These are phyloP conservation scores for Malus asiatica DNA, from an alignment of 306 rosid species.

Conservation along the genomic window DNA sequence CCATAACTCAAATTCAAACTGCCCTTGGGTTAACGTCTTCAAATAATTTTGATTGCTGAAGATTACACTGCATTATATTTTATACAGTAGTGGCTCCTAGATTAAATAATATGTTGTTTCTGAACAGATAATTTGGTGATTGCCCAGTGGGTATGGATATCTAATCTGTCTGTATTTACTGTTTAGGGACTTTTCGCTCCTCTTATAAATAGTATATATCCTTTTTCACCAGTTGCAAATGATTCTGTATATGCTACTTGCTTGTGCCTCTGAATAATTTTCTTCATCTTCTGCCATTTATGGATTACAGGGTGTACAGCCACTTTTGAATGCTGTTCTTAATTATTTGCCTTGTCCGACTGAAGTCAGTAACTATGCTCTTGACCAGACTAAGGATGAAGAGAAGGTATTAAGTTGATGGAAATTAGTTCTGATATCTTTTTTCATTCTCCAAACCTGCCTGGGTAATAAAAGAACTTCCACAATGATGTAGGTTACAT, in stretches of 20 bases:
- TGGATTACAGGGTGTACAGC: conserved; percentile 83
- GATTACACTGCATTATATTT: background rate
- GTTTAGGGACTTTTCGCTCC: too few relatives aligned
- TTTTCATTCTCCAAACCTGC: conserved; percentile 11
- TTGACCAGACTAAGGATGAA: conserved; percentile 82
- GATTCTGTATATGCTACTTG: background rate
- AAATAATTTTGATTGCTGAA: background rate
- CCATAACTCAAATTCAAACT: background rate
- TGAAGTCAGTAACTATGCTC: conserved; percentile 84
- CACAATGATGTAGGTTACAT: conserved; percentile 38
- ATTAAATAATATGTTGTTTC: background rate
- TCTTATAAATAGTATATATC: background rate
- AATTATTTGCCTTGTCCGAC: conserved; percentile 88
- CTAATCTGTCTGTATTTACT: background rate
- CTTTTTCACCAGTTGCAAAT: background rate
- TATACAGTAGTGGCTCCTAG: background rate
- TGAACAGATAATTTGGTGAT: background rate
- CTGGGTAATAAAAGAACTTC: conserved; percentile 15
- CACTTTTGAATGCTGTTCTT: conserved; percentile 86
- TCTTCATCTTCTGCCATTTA: conserved; percentile 23
- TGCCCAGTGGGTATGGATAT: background rate
- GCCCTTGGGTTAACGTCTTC: background rate
- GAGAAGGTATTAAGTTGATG: conserved; percentile 56
- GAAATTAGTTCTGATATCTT: conserved; percentile 5
- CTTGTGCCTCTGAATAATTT: background rate